A percentile compares a stretch with the other conserved stretches of the same genome.
These are phyloP conservation scores for Alternaria arbusti DNA, from an alignment of 2,329 filamentous ascomycete genomes.

Conservation along the genomic window DNA sequence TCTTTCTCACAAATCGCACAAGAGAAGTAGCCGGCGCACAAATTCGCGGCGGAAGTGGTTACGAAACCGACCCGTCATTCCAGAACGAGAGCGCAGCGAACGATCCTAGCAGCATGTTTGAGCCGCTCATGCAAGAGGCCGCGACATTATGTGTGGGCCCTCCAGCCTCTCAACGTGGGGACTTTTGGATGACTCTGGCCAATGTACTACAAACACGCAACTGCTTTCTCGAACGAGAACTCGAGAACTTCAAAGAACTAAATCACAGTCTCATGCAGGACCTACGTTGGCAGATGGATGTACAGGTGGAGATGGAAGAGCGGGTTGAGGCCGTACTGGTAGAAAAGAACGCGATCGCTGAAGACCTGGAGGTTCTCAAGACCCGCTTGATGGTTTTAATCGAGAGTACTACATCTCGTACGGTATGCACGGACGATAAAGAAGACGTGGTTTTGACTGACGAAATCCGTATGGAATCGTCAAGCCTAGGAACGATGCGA, in stretches of 20 bases:
- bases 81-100: background rate
- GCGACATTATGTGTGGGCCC: background rate
- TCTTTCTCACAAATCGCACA: background rate
- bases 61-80: background rate
- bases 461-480: no score
- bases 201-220: constrained; percentile 6
- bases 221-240: constrained; percentile 8
- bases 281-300: constrained; percentile 11
- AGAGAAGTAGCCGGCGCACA: background rate
- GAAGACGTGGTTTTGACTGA: background rate
- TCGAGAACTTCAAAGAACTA: constrained; percentile 6
- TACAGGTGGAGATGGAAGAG: constrained; percentile 5
- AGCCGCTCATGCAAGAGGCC: background rate
- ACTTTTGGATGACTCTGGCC: constrained; percentile 5
- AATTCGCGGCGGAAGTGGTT: background rate
- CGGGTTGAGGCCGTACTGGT: background rate
- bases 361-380: background rate
- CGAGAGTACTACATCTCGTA: background rate
- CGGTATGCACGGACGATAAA: background rate
- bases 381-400: background rate
- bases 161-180: background rate
- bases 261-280: constrained; percentile 4
- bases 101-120: background rate
- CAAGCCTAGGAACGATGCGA: background rate
- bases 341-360: constrained; percentile 2